Conservation (phyloP, 208 protist species). For the Wallacemonas collosoma region DNA sequence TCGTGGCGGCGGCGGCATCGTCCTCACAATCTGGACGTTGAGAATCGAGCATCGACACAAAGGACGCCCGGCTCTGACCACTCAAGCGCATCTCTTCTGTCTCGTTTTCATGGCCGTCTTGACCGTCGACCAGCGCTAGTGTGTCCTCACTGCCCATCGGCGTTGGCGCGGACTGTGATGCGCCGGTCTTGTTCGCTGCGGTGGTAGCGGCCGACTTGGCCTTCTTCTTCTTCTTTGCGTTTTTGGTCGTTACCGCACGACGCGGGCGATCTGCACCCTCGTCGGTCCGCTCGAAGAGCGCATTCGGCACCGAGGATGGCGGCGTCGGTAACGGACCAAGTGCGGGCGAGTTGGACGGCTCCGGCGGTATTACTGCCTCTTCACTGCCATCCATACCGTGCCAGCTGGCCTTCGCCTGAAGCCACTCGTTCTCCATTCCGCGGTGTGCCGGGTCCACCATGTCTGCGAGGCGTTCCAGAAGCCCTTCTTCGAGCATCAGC, state of each 20-base stretch:
- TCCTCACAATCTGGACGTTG: background rate
- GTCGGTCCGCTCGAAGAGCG: background rate
- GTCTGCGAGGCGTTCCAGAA: conserved; percentile 60
- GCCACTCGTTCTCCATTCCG: conserved; percentile 4
- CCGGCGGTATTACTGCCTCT: background rate
- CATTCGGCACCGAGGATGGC: background rate
- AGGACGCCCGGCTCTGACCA: too few relatives aligned
- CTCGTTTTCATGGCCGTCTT: too few relatives aligned
- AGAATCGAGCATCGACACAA: background rate
- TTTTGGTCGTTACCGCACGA: background rate
- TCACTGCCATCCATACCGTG: conserved; percentile 5
- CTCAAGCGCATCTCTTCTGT: too few relatives aligned
- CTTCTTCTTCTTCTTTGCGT: background rate
- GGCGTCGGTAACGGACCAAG: conserved; percentile 1
- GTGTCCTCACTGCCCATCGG: background rate
- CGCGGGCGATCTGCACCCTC: background rate
- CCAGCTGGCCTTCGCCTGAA: background rate
- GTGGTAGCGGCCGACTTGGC: background rate
- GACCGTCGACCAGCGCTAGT: background rate
- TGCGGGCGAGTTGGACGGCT: conserved; percentile 4
- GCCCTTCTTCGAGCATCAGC: conserved; percentile 56
- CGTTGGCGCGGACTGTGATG: background rate
- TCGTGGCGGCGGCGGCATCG: background rate
- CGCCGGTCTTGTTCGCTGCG: background rate
- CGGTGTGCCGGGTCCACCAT: conserved; percentile 35